These are phyloP conservation scores for Cucumis melo DNA, from an alignment of 306 rosid genomes.

Conservation along the genomic window DNA sequence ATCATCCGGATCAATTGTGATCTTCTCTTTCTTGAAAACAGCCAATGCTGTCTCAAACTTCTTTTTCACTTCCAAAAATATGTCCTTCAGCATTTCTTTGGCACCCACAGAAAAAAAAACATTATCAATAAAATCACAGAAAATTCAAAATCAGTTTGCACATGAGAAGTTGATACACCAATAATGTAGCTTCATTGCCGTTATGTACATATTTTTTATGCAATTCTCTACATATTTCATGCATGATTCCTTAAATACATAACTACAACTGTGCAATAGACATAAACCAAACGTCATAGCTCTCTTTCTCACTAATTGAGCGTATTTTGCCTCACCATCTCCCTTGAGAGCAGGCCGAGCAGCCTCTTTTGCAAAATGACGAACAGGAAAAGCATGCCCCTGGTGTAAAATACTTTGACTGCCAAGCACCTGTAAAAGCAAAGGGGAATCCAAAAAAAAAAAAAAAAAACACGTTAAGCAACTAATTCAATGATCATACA, in stretches of 20 bases:
- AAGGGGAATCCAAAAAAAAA: neutral
- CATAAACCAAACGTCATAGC: neutral
- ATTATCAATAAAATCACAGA: slow-evolving; percentile 13
- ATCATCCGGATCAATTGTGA: slow-evolving; percentile 80
- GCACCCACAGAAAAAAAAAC: slow-evolving; percentile 14
- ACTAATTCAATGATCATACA: neutral
- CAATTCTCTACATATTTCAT: neutral
- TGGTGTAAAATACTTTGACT: slow-evolving; percentile 45
- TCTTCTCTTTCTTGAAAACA: slow-evolving; percentile 71
- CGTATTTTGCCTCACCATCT: slow-evolving; percentile 44
- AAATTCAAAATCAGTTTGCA: neutral
- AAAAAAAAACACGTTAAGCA: neutral
- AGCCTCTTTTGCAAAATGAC: slow-evolving; percentile 65
- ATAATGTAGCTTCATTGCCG: neutral
- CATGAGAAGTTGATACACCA: neutral
- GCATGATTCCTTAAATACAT: neutral
- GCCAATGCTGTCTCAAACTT: slow-evolving; percentile 70
- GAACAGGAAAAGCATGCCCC: slow-evolving; percentile 55
- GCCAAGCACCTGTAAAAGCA: slow-evolving; percentile 37
- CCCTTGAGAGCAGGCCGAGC: slow-evolving; percentile 62
- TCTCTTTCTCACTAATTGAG: neutral
- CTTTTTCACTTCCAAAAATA: slow-evolving; percentile 66
- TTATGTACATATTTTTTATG: neutral
- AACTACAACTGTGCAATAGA: neutral
- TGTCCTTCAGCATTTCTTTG: slow-evolving; percentile 73